phyloP scores from a whole-genome alignment of 1,284 basidiomycete genomes.

The Cryptococcus sp. region DNA sequence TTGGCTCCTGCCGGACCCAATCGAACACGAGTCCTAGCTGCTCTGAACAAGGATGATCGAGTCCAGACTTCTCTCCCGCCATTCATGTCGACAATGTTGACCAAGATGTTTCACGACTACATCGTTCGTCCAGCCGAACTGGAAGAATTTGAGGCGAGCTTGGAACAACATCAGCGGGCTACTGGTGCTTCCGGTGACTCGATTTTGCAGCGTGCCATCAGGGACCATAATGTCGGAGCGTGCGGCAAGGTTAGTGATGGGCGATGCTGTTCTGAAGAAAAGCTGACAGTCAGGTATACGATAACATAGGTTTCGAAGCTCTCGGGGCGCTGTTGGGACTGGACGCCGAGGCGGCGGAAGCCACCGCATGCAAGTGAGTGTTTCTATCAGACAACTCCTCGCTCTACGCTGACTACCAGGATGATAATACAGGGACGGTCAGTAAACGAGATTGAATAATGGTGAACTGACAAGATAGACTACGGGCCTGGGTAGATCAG shows the following conservation, averaged over 20 bases:
- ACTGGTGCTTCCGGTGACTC: constrained; percentile 74
- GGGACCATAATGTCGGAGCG: constrained; percentile 96
- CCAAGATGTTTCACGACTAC: constrained; percentile 96
- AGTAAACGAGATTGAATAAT: neutral
- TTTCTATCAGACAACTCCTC: neutral
- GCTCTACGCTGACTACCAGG: constrained; percentile 12
- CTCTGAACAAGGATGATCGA: constrained; percentile 90
- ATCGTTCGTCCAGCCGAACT: constrained; percentile 87
- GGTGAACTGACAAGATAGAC: constrained; percentile 23
- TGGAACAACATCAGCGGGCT: constrained; percentile 90
- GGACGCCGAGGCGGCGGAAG: constrained; percentile 82
- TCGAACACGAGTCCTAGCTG: constrained; percentile 83
- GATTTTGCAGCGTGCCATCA: constrained; percentile 93
- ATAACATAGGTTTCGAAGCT: constrained; percentile 87
- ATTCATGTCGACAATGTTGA: constrained; percentile 70
- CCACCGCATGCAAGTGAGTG: constrained; percentile 71
- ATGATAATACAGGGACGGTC: constrained; percentile 92
- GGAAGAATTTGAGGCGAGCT: constrained; percentile 77
- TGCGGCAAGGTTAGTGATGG: constrained; percentile 66
- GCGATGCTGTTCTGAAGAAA: neutral
- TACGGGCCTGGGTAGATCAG: constrained; percentile 89
- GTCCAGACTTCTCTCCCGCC: constrained; percentile 57
- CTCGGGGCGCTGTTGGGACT: constrained; percentile 79
- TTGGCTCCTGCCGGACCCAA: constrained; percentile 96
- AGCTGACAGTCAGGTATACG: constrained; percentile 59